These are phyloP conservation scores for Oryza officinalis DNA, from an alignment of 176 grass and related monocot genomes.

Conservation along the genomic window DNA sequence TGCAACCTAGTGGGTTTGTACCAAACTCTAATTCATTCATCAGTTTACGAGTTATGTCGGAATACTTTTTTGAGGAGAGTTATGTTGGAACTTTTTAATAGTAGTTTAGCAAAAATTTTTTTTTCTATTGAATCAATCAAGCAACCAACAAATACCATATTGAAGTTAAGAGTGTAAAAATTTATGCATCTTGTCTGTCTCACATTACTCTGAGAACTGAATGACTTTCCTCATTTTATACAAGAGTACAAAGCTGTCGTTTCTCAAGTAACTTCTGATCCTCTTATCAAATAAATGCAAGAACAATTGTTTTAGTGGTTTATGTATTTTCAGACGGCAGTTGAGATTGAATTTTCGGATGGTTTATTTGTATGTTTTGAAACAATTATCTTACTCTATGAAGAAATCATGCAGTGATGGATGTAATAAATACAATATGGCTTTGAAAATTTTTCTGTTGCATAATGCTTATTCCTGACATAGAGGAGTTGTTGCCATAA, in stretches of 20 bases:
- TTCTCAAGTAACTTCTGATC: background rate
- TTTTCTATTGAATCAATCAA: background rate
- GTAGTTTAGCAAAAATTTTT: background rate
- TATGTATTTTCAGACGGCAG: background rate
- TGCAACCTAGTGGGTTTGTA: constrained; percentile 81
- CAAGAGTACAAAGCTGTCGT: background rate
- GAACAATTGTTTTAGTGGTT: background rate
- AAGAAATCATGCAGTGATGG: background rate
- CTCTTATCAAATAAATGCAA: background rate
- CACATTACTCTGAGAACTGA: background rate
- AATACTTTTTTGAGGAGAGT: too few species aligned
- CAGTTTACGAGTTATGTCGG: background rate
- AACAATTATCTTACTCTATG: background rate
- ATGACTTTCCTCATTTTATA: background rate
- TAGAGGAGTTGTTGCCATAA: constrained; percentile 36
- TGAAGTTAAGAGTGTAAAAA: background rate
- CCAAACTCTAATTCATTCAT: constrained; percentile 21
- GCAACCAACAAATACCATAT: background rate
- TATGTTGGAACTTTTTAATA: background rate
- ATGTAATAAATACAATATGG: background rate
- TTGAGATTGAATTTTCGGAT: background rate
- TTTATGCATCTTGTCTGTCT: background rate
- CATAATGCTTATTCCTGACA: constrained; percentile 1
- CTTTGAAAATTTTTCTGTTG: background rate
- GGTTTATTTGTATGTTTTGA: background rate